Evolutionary conservation across 2,329 filamentous ascomycete species (phyloP).

Genomic region (Clarireedia sp.): DNA sequence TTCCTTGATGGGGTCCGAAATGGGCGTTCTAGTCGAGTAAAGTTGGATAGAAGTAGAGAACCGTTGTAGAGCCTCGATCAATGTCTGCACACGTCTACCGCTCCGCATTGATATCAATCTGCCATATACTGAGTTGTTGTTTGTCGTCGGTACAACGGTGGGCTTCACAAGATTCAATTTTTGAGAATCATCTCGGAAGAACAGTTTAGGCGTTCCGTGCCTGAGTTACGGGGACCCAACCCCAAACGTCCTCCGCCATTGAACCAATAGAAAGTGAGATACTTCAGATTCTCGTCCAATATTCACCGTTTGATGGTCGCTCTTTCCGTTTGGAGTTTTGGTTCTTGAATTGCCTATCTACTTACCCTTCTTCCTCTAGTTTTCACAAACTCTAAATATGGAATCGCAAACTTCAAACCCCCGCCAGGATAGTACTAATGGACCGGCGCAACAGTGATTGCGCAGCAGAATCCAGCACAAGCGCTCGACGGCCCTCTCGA

Average conservation of each 20-base stretch:
- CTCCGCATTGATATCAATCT: too few species aligned
- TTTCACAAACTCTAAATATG: not conserved
- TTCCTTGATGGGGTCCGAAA: too few species aligned
- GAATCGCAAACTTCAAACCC: not conserved
- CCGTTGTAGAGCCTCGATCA: too few species aligned
- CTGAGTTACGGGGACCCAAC: not conserved
- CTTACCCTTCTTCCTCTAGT: not conserved
- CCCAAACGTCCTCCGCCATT: too few species aligned
- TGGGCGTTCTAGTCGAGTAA: too few species aligned
- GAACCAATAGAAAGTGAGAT: not conserved
- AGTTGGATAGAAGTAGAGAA: too few species aligned
- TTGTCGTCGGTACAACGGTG: not conserved
- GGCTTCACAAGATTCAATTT: not conserved
- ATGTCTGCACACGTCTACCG: too few species aligned
- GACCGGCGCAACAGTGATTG: slow-evolving; percentile 5
- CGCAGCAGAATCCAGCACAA: not conserved
- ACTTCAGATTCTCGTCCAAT: not conserved
- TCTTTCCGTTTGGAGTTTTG: not conserved
- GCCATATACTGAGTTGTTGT: not conserved
- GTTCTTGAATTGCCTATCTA: too few species aligned
- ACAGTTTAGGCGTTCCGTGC: not conserved
- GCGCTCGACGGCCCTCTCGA: not conserved
- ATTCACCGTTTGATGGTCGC: not conserved
- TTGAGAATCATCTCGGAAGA: not conserved
- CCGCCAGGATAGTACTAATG: slow-evolving; percentile 1